phyloP scores from a whole-genome alignment of 2,329 filamentous ascomycete species.

The Volutella citrinella region DNA sequence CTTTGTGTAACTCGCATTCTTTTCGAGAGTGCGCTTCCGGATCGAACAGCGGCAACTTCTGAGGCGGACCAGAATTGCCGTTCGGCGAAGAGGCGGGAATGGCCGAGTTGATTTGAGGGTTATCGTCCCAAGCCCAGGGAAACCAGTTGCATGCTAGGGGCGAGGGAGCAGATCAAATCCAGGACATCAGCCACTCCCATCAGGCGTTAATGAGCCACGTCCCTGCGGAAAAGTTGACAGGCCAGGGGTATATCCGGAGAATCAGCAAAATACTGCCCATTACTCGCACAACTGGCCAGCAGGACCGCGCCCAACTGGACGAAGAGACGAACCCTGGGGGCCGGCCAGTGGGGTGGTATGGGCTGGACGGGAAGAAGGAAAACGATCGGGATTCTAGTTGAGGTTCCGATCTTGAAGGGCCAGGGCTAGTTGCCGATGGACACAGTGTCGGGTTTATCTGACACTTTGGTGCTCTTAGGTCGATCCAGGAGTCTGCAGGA shows the following conservation, averaged over 20 bases:
- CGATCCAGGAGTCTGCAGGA: conserved; percentile 17
- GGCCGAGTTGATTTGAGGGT: too few species aligned
- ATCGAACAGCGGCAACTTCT: too few species aligned
- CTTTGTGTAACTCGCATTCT: conserved; percentile 19
- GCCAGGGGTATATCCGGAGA: too few species aligned
- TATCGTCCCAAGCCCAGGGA: too few species aligned
- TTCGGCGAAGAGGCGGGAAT: too few species aligned
- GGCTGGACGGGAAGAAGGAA: conserved; percentile 6
- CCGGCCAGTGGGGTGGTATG: conserved; percentile 16
- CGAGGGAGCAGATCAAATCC: conserved; percentile 11
- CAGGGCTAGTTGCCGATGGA: too few species aligned
- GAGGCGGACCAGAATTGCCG: too few species aligned
- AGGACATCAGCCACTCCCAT: conserved; percentile 3
- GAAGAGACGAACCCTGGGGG: conserved; percentile 13
- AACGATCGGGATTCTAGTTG: neutral
- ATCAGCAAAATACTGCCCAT: conserved; percentile 14
- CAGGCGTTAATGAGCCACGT: conserved; percentile 5
- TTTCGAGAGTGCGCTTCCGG: conserved; percentile 11
- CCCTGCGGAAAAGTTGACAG: too few species aligned
- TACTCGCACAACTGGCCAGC: conserved; percentile 12
- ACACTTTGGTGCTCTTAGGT: conserved; percentile 10
- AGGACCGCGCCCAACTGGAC: conserved; percentile 12
- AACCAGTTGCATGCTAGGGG: conserved; percentile 7
- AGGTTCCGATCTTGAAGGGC: too few species aligned
- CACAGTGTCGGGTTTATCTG: conserved; percentile 9